Conservation (phyloP, 2,329 filamentous ascomycete species). For the Pestalotiopsis sp. region DNA sequence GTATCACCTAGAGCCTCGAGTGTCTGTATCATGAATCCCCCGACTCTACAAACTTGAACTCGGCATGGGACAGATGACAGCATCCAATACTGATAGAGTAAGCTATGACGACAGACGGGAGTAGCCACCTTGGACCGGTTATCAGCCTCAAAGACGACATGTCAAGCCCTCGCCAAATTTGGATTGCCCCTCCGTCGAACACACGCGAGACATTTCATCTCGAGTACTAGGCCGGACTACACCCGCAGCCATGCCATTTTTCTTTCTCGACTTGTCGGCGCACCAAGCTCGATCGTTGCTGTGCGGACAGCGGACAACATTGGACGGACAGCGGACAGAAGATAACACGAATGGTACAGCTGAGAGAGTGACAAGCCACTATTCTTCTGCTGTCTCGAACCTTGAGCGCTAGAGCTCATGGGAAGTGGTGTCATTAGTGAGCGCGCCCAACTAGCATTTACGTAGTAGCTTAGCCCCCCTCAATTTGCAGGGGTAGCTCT, state of each 20-base stretch:
- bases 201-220: background rate
- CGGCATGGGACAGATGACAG: background rate
- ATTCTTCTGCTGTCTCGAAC: slow-evolving; percentile 5
- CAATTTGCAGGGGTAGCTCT: slow-evolving; percentile 8
- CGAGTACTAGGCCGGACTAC: background rate
- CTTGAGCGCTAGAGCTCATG: background rate
- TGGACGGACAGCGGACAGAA: background rate
- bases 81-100: background rate
- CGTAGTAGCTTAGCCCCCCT: background rate
- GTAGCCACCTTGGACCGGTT: background rate
- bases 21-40: background rate
- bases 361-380: background rate
- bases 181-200: background rate
- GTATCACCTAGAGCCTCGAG: background rate
- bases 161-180: background rate
- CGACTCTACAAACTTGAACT: background rate
- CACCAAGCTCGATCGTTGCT: background rate
- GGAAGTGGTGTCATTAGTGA: slow-evolving; percentile 6
- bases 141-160: background rate
- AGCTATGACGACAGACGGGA: background rate
- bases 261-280: background rate
- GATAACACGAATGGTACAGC: background rate
- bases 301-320: background rate
- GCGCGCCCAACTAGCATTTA: background rate
- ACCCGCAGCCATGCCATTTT: background rate